These are phyloP conservation scores for Tausonia pullulans DNA, from an alignment of 1,284 basidiomycete species.

Conservation along the genomic window DNA sequence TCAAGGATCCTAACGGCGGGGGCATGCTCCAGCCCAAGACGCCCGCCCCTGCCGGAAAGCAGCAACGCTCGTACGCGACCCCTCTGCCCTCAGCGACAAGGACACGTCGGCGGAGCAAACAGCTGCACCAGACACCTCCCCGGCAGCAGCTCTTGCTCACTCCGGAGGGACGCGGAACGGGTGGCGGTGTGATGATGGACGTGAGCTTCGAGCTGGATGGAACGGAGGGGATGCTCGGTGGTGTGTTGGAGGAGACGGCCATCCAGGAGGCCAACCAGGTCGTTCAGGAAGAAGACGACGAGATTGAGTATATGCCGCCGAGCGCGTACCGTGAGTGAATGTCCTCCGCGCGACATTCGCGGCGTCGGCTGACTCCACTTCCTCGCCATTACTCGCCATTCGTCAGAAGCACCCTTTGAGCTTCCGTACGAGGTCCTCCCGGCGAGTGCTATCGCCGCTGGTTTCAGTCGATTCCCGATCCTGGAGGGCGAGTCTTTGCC, in stretches of 20 bases:
- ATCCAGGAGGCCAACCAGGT: slow-evolving; percentile 15
- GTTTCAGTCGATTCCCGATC: not conserved
- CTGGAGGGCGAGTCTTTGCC: not conserved
- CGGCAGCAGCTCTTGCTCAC: not conserved
- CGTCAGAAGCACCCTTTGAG: not conserved
- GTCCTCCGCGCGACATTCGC: not conserved
- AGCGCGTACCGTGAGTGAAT: slow-evolving; percentile 47
- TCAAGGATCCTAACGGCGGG: not conserved
- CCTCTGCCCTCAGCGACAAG: not conserved
- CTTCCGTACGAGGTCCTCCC: slow-evolving; percentile 2
- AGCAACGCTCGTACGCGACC: not conserved
- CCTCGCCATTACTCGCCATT: too few relatives aligned
- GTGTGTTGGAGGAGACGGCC: slow-evolving; percentile 30
- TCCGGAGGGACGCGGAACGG: not conserved
- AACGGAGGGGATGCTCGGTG: slow-evolving; percentile 29
- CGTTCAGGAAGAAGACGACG: slow-evolving; percentile 44
- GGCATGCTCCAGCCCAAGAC: not conserved
- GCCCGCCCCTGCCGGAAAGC: not conserved
- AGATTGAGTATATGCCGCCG: slow-evolving; percentile 67
- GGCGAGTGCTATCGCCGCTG: not conserved
- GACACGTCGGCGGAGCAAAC: not conserved
- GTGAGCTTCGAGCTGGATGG: slow-evolving; percentile 39
- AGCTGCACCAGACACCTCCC: not conserved
- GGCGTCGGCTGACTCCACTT: too few relatives aligned
- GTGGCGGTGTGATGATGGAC: slow-evolving; percentile 7